Percentiles rank a stretch among this genome's conserved stretches.
Evolutionary conservation across 805 yeast genomes (phyloP).

Genomic region (Wickerhamomyces xylosicus): DNA sequence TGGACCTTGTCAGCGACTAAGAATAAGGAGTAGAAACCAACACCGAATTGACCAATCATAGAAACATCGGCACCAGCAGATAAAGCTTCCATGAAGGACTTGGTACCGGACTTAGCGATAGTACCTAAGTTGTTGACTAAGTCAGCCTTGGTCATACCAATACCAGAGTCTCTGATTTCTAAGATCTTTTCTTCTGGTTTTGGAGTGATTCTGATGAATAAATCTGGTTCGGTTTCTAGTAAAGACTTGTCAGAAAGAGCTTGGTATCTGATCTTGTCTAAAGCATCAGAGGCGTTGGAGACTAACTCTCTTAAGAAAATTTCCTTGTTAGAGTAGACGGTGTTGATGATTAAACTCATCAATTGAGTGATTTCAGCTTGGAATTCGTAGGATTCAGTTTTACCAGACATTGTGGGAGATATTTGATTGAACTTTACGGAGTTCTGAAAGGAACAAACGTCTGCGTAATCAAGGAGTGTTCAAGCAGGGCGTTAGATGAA

Average conservation of each 20-base stretch:
- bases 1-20: conserved; percentile 98
- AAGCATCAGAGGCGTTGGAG: conserved; percentile 98
- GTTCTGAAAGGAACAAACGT: background rate
- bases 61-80: conserved; percentile 99
- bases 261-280: conserved; percentile 97
- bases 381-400: conserved; percentile 81
- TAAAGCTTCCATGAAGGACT: conserved; percentile 98
- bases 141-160: conserved; percentile 99
- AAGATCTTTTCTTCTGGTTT: conserved; percentile 86
- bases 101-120: conserved; percentile 99
- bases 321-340: conserved; percentile 98
- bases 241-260: conserved; percentile 86
- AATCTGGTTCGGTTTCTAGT: conserved; percentile 91
- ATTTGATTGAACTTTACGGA: background rate
- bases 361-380: conserved; percentile 99
- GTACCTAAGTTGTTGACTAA: conserved; percentile 99
- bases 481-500: background rate
- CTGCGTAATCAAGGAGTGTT: background rate
- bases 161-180: conserved; percentile 98
- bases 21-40: conserved; percentile 99
- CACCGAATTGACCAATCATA: conserved; percentile 99
- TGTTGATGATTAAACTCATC: conserved; percentile 99
- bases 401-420: conserved; percentile 1
- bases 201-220: conserved; percentile 96
- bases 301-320: conserved; percentile 98